Percentiles rank a stretch among this genome's conserved stretches.
These are phyloP conservation scores for Boletus speciosus DNA, from an alignment of 768 basidiomycete genomes.

Conservation along the genomic window DNA sequence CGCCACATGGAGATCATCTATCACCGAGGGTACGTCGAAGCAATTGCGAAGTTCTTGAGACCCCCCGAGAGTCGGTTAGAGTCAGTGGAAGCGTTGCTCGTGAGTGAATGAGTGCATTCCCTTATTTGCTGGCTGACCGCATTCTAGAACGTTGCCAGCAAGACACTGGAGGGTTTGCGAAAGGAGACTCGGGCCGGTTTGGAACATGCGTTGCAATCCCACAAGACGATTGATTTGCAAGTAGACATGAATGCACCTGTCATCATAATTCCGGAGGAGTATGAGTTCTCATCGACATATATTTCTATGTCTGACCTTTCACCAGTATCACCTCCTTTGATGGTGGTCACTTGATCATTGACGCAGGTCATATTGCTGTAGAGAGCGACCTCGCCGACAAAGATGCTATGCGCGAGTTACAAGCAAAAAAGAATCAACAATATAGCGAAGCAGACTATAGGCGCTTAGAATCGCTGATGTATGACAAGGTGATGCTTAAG, in stretches of 20 bases:
- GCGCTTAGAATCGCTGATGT: constrained; percentile 89
- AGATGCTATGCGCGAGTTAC: constrained; percentile 68
- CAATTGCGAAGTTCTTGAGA: constrained; percentile 85
- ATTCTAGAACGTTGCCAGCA: constrained; percentile 78
- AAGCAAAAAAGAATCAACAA: constrained; percentile 77
- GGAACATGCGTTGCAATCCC: constrained; percentile 87
- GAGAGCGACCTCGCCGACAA: constrained; percentile 89
- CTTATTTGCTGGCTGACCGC: background rate
- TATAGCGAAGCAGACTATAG: constrained; percentile 87
- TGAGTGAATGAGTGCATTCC: constrained; percentile 34
- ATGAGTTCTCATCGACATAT: constrained; percentile 23
- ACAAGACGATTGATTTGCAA: constrained; percentile 95
- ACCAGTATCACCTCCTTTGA: constrained; percentile 68
- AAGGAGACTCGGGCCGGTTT: constrained; percentile 93
- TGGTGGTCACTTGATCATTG: constrained; percentile 86
- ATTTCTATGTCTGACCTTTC: constrained; percentile 12
- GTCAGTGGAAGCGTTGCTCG: constrained; percentile 89
- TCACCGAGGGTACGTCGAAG: constrained; percentile 90
- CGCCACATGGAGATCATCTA: constrained; percentile 97
- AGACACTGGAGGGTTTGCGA: constrained; percentile 88
- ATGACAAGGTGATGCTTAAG: constrained; percentile 81
- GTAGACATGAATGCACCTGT: constrained; percentile 96
- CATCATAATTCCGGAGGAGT: constrained; percentile 97
- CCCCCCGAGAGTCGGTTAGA: constrained; percentile 94
- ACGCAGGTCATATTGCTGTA: constrained; percentile 95